These are phyloP conservation scores for Xylaria sp. DNA, from an alignment of 2,329 filamentous ascomycete genomes.

Conservation along the genomic window DNA sequence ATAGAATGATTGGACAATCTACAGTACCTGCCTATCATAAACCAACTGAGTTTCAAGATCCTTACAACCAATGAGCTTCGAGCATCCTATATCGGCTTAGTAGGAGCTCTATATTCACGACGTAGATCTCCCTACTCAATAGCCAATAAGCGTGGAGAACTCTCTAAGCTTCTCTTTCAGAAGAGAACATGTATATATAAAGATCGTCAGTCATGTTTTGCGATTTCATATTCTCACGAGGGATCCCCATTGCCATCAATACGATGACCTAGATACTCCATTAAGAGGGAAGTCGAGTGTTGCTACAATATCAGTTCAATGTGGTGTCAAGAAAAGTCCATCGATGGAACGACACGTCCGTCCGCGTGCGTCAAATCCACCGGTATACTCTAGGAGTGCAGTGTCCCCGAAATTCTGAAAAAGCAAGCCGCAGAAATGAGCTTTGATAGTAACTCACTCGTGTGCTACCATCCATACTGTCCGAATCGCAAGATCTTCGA, in stretches of 20 bases:
- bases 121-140: not conserved
- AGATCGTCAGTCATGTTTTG: not conserved
- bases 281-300: not conserved
- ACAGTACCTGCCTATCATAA: not conserved
- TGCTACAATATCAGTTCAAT: not conserved
- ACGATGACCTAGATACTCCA: not conserved
- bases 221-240: not conserved
- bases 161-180: not conserved
- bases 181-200: not conserved
- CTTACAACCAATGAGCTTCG: slow-evolving; percentile 3
- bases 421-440: not conserved
- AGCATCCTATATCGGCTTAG: not conserved
- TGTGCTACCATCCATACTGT: not conserved
- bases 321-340: not conserved
- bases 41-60: not conserved
- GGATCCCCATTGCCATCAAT: not conserved
- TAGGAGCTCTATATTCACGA: not conserved
- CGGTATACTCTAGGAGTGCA: no score
- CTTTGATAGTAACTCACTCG: not conserved
- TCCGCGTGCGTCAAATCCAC: no score
- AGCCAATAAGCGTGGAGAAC: not conserved
- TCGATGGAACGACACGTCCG: no score
- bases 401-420: no score
- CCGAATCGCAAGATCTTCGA: not conserved
- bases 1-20: not conserved